Conservation (phyloP, 805 yeast genomes). For the Nakazawaea ishiwadae region DNA sequence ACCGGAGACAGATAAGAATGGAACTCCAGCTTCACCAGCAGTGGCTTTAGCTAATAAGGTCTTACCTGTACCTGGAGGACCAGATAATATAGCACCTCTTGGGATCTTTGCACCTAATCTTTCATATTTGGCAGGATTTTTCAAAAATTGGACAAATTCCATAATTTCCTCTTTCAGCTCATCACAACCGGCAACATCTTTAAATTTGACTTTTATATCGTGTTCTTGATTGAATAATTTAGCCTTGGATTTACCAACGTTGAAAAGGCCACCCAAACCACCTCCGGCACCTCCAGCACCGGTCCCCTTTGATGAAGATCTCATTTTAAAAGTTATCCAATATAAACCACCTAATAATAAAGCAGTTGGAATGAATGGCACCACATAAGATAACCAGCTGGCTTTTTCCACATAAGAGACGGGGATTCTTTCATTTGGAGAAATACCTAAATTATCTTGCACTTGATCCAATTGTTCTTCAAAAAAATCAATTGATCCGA, state of each 20-base stretch:
- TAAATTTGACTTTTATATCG: conserved; percentile 81
- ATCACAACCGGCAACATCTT: conserved; percentile 95
- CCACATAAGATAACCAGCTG: conserved; percentile 52
- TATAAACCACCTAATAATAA: conserved; percentile 84
- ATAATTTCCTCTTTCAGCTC: conserved; percentile 97
- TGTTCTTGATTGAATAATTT: conserved; percentile 88
- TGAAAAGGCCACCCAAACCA: conserved; percentile 77
- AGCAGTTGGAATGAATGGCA: conserved; percentile 84
- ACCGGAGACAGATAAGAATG: conserved; percentile 93
- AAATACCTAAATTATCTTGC: conserved; percentile 63
- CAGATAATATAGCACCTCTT: conserved; percentile 94
- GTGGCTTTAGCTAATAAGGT: conserved; percentile 96
- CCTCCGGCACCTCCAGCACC: conserved; percentile 38
- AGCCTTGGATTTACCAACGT: conserved; percentile 88
- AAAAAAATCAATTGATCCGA: conserved; percentile 87
- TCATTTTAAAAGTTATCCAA: conserved; percentile 59
- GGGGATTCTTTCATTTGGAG: conserved; percentile 67
- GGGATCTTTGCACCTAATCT: conserved; percentile 96
- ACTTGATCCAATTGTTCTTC: conserved; percentile 75
- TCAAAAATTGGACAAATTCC: conserved; percentile 94
- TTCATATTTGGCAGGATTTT: conserved; percentile 87
- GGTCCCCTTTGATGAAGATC: conserved; percentile 38
- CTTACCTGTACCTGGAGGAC: conserved; percentile 99
- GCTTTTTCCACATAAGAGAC: conserved; percentile 75
- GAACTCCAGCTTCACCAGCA: conserved; percentile 99